Evolutionary conservation across 106 monocot species (phyloP), one percentile per base, ranked within the genome.

Genomic region (Chionographis japonica): DNA sequence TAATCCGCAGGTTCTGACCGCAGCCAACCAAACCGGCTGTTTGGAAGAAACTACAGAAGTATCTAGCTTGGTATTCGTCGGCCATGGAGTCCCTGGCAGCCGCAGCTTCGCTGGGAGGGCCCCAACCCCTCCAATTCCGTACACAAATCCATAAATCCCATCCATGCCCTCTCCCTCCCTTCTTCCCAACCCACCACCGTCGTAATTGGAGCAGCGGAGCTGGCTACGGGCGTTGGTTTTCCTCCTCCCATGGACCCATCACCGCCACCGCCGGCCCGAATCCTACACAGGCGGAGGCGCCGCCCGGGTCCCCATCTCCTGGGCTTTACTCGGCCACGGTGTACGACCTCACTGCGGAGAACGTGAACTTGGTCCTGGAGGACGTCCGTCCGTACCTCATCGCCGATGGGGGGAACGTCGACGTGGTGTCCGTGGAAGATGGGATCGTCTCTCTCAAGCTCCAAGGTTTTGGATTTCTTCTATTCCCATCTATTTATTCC

Each of bases 311-410:
- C 4, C 50, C 82, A 0, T 60, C 86, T 0, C 66, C 84, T 40
- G 82, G 85, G 39, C 64, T 88, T 2, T 90, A 90, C 75, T 83
- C 94, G 2, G 82, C 94, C 42, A 69, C 74, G 71, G 60, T 73
- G 54, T 86, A 77, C 50, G 91, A 95, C 42, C 85, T 95, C 17
- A 95, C 83, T 3, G 77, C 59, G 57, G 88, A 81, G 77, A 95
- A 90, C 94, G 94, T 95, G 61, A 73, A 91, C 77, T 59, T 83
- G 74, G 91, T 91, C 10, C 74, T 95, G 46, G 91, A 95, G 56
- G 91, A 91, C 50, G 94, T 95, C 37, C 72, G 90, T 8, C 94
- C 94, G 1, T 91, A 95, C 68, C 94, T 95, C 56, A 86, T 95
- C 70, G 64, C 94, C 18, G 94, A 95, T 43, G 94, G 94, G 4